Evolutionary conservation across 73 alveolate species (phyloP).

Genomic region (Paramecium tetraurelia): DNA sequence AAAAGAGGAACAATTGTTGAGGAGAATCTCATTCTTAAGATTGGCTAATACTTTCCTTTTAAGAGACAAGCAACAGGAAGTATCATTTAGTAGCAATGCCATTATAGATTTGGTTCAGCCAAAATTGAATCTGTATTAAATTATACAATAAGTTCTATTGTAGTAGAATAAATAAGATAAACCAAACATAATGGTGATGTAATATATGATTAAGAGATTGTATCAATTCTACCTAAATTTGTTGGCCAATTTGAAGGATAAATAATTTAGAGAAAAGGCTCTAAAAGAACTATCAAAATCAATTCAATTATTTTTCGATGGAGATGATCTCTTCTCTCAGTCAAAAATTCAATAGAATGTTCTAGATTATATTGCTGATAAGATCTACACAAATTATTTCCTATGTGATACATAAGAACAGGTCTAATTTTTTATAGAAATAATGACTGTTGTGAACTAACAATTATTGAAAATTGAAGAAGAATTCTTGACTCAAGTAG

Average conservation of each 20-base stretch:
- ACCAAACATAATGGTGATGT: slow-evolving; percentile 24
- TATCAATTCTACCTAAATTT: slow-evolving; percentile 19
- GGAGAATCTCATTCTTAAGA: not conserved
- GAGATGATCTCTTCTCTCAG: not conserved
- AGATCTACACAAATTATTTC: not conserved
- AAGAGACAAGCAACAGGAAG: not conserved
- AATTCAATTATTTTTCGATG: not conserved
- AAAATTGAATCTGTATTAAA: slow-evolving; percentile 22
- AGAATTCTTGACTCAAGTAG: not conserved
- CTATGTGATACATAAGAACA: not conserved
- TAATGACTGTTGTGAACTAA: not conserved
- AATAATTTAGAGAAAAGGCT: slow-evolving; percentile 17
- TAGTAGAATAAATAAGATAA: slow-evolving; percentile 28
- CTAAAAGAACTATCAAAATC: not conserved
- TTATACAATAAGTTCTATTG: not conserved
- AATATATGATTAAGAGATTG: not conserved
- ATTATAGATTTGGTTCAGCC: slow-evolving; percentile 55
- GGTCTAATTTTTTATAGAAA: not conserved
- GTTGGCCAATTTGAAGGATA: slow-evolving; percentile 11
- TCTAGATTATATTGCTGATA: not conserved
- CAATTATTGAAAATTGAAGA: slow-evolving; percentile 29
- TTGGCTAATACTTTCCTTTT: not conserved
- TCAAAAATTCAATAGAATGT: not conserved
- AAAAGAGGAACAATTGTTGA: not conserved
- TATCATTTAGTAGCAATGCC: slow-evolving; percentile 15